Evolutionary conservation across 2,329 filamentous ascomycete species (phyloP).

Genomic region (Colletotrichum somersetense): DNA sequence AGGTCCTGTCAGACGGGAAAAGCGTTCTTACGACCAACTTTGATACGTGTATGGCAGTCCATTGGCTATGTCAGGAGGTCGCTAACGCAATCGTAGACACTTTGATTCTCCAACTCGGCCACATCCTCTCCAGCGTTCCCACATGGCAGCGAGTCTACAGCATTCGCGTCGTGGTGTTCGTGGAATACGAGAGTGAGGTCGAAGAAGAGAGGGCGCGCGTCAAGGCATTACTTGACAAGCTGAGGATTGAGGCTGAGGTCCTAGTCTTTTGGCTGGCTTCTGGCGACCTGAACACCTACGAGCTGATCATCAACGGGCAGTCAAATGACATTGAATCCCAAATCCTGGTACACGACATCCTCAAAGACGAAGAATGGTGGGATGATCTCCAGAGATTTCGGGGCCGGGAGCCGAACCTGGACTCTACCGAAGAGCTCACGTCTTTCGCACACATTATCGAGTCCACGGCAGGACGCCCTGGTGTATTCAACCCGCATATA

Average conservation of each 20-base stretch:
- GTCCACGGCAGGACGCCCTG: conserved; percentile 56
- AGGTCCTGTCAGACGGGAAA: conserved; percentile 76
- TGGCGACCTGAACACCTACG: conserved; percentile 78
- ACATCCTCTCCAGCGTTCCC: conserved; percentile 84
- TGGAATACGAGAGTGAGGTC: conserved; percentile 88
- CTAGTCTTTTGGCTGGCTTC: conserved; percentile 86
- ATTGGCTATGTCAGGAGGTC: not conserved
- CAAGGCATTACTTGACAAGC: conserved; percentile 79
- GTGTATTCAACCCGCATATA: conserved; percentile 59
- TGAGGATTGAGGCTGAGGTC: conserved; percentile 84
- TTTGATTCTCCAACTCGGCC: conserved; percentile 87
- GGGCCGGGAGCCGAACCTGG: conserved; percentile 54
- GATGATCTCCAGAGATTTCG: conserved; percentile 74
- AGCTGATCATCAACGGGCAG: conserved; percentile 81
- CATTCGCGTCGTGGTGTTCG: conserved; percentile 85
- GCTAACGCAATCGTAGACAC: conserved; percentile 63
- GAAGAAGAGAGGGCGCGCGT: conserved; percentile 82
- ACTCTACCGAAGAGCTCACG: conserved; percentile 57
- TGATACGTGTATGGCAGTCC: conserved; percentile 77
- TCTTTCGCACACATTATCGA: conserved; percentile 60
- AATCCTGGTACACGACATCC: conserved; percentile 72
- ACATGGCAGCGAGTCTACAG: conserved; percentile 82
- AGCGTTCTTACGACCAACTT: conserved; percentile 88
- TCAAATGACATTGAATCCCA: conserved; percentile 58
- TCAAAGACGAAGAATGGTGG: conserved; percentile 87